Evolutionary conservation across 805 yeast genomes (phyloP), one percentile per base, ranked within the genome.

Genomic region (Cyberlindnera subsufficiens): DNA sequence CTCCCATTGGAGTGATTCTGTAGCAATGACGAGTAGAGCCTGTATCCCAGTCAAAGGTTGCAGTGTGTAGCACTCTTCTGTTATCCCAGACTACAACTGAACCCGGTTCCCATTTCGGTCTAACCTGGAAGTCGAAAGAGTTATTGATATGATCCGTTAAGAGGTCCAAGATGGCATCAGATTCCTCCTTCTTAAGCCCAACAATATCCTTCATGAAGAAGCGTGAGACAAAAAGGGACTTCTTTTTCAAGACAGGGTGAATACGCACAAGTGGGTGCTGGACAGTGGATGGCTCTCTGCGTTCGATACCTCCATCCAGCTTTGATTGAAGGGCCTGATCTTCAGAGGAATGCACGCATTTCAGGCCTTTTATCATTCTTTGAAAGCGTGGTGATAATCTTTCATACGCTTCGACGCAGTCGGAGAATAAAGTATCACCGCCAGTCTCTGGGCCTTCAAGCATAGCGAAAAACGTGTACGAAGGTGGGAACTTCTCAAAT

Each of bases 351-450:
- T 86, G 90, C 35, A 78, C 66, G 4, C 80, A 90, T 53, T 78
- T 76, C 54, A 85, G 70, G 0, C 82, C 82, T 16, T 70, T 68
- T 35, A 84, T 60, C 49, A 80, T 65, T 54, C 76, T 65, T 58
- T 79, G 72, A 67, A 83, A 74, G 25, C 67, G 73, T 19, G 85
- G 84, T 1, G 90, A 82, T 41, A 85, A 69, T 54, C 90, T 67
- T 45, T 80, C 75, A 61, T 80, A 85, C 10, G 87, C 88, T 59
- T 82, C 88, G 31, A 70, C 68, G 22, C 79, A 70, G 56, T 82
- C 86, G n/a, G 86, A 75, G 57, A 82, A 85, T 38, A 82, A 66
- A n/a, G 87, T 85, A 60, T 85, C 93, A 47, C 93, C 93, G 42
- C 91, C 89, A 34, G 78, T 60, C 18, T 72, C 77, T 22, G 79